phyloP scores from a whole-genome alignment of 495 filamentous ascomycete species.

The Cairneyella variabilis region DNA sequence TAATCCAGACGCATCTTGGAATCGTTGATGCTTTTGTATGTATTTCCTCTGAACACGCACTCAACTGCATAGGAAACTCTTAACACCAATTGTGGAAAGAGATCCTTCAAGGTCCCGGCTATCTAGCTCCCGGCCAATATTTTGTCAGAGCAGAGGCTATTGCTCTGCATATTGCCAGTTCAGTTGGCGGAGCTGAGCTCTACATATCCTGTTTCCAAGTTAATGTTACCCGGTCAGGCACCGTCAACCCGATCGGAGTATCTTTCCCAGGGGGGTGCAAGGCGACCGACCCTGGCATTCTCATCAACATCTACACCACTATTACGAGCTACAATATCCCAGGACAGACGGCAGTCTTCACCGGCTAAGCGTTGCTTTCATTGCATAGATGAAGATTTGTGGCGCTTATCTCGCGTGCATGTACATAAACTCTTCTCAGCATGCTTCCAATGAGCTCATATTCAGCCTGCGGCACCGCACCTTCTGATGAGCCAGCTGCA shows the following conservation, averaged over 20 bases:
- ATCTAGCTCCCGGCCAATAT: constrained; percentile 42
- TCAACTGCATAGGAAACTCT: constrained; percentile 2
- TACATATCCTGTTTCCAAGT: constrained; percentile 49
- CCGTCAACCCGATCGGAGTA: constrained; percentile 41
- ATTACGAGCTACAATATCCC: constrained; percentile 42
- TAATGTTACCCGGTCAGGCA: constrained; percentile 44
- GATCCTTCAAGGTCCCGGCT: constrained; percentile 39
- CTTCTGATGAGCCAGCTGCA: no score
- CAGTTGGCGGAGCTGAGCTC: constrained; percentile 44
- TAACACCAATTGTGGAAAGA: constrained; percentile 25
- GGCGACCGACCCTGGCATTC: constrained; percentile 47
- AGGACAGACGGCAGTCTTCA: constrained; percentile 36
- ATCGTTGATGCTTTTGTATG: neutral
- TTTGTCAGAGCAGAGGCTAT: constrained; percentile 50
- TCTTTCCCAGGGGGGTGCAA: constrained; percentile 52
- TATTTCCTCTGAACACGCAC: neutral
- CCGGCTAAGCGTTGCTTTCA: constrained; percentile 19
- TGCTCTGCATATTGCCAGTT: constrained; percentile 41
- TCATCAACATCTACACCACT: constrained; percentile 49
- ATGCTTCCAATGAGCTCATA: no score
- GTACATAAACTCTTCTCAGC: no score
- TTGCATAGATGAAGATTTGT: no score
- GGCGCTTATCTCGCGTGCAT: no score
- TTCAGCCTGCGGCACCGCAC: no score
- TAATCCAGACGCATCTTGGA: no score